A percentile compares a stretch with the other conserved stretches of the same genome.
phyloP scores from a whole-genome alignment of 495 filamentous ascomycete species.

The Rostrohypoxylon terebratum region DNA sequence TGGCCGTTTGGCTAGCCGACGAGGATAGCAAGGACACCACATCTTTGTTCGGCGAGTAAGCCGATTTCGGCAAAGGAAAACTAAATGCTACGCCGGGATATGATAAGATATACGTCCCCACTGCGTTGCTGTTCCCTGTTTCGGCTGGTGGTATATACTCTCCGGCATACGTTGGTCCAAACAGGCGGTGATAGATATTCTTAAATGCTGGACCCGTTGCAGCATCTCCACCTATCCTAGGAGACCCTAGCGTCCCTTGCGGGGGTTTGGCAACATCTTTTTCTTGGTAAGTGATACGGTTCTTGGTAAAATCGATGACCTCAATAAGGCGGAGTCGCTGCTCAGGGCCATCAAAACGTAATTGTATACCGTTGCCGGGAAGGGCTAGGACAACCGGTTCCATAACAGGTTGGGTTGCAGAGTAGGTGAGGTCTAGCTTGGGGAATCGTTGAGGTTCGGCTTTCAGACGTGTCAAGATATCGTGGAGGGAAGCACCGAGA shows the following conservation, averaged over 20 bases:
- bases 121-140: constrained; percentile 45
- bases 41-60: constrained; percentile 85
- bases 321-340: constrained; percentile 93
- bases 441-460: constrained; percentile 84
- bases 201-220: constrained; percentile 81
- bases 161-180: constrained; percentile 91
- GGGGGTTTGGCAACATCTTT: constrained; percentile 80
- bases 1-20: constrained; percentile 76
- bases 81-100: constrained; percentile 94
- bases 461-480: constrained; percentile 85
- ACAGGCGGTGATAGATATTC: constrained; percentile 89
- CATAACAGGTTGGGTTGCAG: constrained; percentile 73
- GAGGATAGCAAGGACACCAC: constrained; percentile 88
- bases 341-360: constrained; percentile 93
- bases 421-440: constrained; percentile 83
- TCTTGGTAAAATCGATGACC: constrained; percentile 89
- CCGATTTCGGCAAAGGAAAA: constrained; percentile 79
- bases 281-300: constrained; percentile 82
- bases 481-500: constrained; percentile 89
- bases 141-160: constrained; percentile 78
- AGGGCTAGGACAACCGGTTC: constrained; percentile 78
- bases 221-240: constrained; percentile 50
- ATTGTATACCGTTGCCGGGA: constrained; percentile 84
- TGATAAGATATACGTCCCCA: constrained; percentile 82
- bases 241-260: constrained; percentile 52